phyloP scores from a whole-genome alignment of 176 grass and related monocot genomes.

The Raddia distichophylla region DNA sequence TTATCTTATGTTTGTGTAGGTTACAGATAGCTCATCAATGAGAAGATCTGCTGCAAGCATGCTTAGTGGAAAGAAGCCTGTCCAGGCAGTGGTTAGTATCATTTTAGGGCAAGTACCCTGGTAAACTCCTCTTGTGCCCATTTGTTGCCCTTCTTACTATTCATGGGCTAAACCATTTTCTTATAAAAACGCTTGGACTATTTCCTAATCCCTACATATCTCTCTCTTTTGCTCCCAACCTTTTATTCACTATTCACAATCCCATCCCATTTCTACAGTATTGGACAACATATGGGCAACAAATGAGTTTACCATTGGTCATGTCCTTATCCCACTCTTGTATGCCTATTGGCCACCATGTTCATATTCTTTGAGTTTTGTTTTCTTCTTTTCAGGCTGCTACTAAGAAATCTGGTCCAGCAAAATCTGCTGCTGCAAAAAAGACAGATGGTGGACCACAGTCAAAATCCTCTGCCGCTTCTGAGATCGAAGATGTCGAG shows the following conservation, averaged over 20 bases:
- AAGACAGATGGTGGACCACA: constrained; percentile 71
- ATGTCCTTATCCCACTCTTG: constrained; percentile 9
- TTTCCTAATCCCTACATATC: too few relatives aligned
- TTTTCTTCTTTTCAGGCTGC: constrained; percentile 49
- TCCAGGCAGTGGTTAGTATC: constrained; percentile 57
- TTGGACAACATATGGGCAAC: too few relatives aligned
- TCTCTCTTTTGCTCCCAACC: too few relatives aligned
- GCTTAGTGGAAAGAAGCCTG: constrained; percentile 90
- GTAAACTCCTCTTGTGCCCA: too few relatives aligned
- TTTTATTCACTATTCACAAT: too few relatives aligned
- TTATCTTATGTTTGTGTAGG: constrained; percentile 49
- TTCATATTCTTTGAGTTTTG: constrained; percentile 5
- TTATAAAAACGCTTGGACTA: too few relatives aligned
- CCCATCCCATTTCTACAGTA: too few relatives aligned
- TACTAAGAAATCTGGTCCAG: constrained; percentile 71
- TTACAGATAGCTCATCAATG: constrained; percentile 62
- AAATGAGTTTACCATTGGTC: too few relatives aligned
- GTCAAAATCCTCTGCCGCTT: constrained; percentile 63
- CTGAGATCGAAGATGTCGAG: constrained; percentile 86
- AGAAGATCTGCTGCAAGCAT: constrained; percentile 98
- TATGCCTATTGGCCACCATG: constrained; percentile 26
- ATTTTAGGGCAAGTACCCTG: not conserved
- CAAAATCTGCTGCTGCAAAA: constrained; percentile 66
- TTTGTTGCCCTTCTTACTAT: too few relatives aligned
- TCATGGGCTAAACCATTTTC: too few relatives aligned